These are phyloP conservation scores for Cylindrotheca fusiformis DNA, from an alignment of 108 stramenopile genomes.

Conservation along the genomic window DNA sequence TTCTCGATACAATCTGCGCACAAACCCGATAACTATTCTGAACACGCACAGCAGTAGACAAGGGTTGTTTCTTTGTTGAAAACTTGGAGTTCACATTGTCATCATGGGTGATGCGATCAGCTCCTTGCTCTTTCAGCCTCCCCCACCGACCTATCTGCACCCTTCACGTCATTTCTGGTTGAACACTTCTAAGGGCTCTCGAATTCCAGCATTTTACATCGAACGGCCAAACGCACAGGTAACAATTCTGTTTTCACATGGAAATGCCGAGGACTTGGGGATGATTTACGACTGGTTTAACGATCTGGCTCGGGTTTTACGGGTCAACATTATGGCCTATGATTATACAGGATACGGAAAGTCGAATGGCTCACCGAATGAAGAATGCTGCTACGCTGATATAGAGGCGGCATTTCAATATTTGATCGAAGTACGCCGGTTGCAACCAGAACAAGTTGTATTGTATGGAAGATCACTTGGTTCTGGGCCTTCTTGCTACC, in stretches of 20 bases:
- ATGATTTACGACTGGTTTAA: slow-evolving; percentile 95
- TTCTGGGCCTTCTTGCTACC: slow-evolving; percentile 92
- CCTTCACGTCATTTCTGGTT: slow-evolving; percentile 91
- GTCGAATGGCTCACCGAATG: slow-evolving; percentile 66
- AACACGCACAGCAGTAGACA: too few relatives aligned
- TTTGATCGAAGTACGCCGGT: slow-evolving; percentile 61
- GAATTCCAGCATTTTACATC: slow-evolving; percentile 88
- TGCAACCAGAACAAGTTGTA: slow-evolving; percentile 88
- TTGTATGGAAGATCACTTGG: slow-evolving; percentile 90
- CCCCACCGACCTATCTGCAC: slow-evolving; percentile 84
- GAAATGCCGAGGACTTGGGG: slow-evolving; percentile 92
- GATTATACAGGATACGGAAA: slow-evolving; percentile 94
- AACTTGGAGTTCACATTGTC: too few relatives aligned
- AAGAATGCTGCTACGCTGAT: slow-evolving; percentile 87
- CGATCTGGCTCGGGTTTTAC: slow-evolving; percentile 78
- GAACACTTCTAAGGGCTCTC: slow-evolving; percentile 57
- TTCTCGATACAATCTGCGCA: too few relatives aligned
- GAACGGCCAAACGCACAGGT: slow-evolving; percentile 81
- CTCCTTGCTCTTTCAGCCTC: slow-evolving; percentile 88
- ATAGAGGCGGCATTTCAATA: slow-evolving; percentile 93
- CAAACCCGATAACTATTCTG: too few relatives aligned
- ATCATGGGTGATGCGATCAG: slow-evolving; percentile 84
- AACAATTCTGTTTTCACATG: slow-evolving; percentile 91
- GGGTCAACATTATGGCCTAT: slow-evolving; percentile 96
- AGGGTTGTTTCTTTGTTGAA: too few relatives aligned